A percentile compares a stretch with the other conserved stretches of the same genome.
phyloP scores from a whole-genome alignment of 495 filamentous ascomycete genomes.

The Penicillium parvum region DNA sequence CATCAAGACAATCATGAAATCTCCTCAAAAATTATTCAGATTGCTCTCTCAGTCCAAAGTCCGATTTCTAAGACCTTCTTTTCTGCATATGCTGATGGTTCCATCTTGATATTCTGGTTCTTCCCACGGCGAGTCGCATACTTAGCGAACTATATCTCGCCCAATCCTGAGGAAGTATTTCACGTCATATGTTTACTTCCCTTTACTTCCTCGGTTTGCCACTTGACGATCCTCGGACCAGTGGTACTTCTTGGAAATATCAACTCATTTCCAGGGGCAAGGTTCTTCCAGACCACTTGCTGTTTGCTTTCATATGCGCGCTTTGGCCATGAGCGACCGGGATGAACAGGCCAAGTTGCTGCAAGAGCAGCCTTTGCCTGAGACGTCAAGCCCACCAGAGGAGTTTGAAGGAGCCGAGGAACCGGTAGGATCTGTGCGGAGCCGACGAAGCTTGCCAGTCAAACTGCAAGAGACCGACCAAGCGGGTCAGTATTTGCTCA shows the following conservation, averaged over 20 bases:
- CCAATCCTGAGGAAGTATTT: not conserved
- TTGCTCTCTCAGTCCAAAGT: too few species aligned
- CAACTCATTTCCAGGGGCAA: not conserved
- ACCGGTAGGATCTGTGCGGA: not conserved
- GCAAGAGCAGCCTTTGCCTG: conserved; percentile 2
- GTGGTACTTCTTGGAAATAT: not conserved
- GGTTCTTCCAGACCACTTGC: not conserved
- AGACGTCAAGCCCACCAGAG: not conserved
- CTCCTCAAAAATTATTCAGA: too few species aligned
- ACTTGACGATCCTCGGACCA: conserved; percentile 9
- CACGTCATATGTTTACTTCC: conserved; percentile 16
- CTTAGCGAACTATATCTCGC: too few species aligned
- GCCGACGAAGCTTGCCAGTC: conserved; percentile 34
- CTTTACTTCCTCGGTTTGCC: conserved; percentile 10
- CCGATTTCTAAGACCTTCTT: too few species aligned
- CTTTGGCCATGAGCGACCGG: conserved; percentile 3
- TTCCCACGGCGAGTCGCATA: too few species aligned
- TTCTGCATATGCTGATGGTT: too few species aligned
- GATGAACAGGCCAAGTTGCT: conserved; percentile 1
- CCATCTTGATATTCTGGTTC: too few species aligned
- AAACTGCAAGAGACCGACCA: conserved; percentile 42
- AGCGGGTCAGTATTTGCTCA: conserved; percentile 49
- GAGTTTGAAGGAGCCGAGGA: not conserved
- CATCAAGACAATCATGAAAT: too few species aligned
- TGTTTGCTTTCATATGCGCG: not conserved